Evolutionary conservation across 371 early-diverging fungal species (phyloP).

Genomic region (Synchytrium microbalum): DNA sequence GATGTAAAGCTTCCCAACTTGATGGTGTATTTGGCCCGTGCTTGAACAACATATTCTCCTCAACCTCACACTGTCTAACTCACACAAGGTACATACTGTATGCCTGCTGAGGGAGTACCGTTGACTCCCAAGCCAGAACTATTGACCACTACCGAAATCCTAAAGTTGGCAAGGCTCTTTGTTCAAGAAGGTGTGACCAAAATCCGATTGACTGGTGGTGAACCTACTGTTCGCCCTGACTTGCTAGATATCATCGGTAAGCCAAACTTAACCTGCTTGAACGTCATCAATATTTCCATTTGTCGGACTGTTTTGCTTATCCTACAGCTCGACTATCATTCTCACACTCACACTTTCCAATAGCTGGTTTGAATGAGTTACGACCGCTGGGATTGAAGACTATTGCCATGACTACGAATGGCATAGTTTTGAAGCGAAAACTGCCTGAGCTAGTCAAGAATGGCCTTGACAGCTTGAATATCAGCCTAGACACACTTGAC

Average conservation of each 20-base stretch:
- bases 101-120: slow-evolving; percentile 86
- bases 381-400: slow-evolving; percentile 60
- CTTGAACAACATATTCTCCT: slow-evolving; percentile 3
- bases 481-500: slow-evolving; percentile 86
- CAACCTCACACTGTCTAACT: not conserved
- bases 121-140: slow-evolving; percentile 63
- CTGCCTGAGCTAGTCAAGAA: slow-evolving; percentile 54
- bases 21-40: slow-evolving; percentile 1
- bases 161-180: slow-evolving; percentile 70
- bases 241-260: slow-evolving; percentile 70
- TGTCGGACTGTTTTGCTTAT: not conserved
- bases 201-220: slow-evolving; percentile 91
- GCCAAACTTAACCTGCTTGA: not conserved
- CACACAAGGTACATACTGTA: slow-evolving; percentile 79
- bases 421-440: slow-evolving; percentile 79
- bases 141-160: slow-evolving; percentile 70
- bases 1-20: slow-evolving; percentile 52
- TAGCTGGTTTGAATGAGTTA: slow-evolving; percentile 60
- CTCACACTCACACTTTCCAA: slow-evolving; percentile 6
- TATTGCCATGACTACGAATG: slow-evolving; percentile 90
- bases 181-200: slow-evolving; percentile 83
- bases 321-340: not conserved
- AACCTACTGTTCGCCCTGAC: slow-evolving; percentile 90
- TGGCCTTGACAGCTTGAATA: slow-evolving; percentile 80
- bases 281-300: not conserved